phyloP scores from a whole-genome alignment of 768 basidiomycete species.

The Pilatotrama ljubarskyi region DNA sequence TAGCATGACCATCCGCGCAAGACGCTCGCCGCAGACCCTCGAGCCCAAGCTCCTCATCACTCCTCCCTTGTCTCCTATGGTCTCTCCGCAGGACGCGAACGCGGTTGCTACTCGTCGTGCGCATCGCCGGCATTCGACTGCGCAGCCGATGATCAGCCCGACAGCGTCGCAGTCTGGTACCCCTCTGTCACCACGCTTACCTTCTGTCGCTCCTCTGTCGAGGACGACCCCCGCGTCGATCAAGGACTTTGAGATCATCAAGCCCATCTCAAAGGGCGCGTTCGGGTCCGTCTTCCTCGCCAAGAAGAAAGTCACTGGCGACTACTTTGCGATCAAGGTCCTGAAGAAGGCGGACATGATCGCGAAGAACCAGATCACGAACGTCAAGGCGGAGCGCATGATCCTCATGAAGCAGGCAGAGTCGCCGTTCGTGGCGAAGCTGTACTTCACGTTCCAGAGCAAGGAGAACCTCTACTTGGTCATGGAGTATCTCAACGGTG shows the following conservation, averaged over 20 bases:
- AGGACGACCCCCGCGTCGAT: conserved; percentile 88
- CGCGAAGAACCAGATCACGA: conserved; percentile 99
- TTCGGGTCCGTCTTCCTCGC: conserved; percentile 98
- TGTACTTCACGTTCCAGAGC: conserved; percentile 99
- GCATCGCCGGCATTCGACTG: conserved; percentile 56
- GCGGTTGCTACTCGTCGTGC: conserved; percentile 47
- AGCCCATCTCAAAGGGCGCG: conserved; percentile 98
- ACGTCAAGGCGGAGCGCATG: conserved; percentile 99
- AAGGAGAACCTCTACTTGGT: conserved; percentile 98
- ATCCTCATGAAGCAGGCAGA: conserved; percentile 99
- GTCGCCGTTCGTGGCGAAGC: conserved; percentile 95
- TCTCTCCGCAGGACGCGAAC: conserved; percentile 53
- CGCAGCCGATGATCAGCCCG: conserved; percentile 60
- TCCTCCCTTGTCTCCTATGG: conserved; percentile 67
- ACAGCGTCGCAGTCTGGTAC: conserved; percentile 37
- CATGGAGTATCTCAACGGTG: conserved; percentile 99
- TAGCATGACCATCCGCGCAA: conserved; percentile 53
- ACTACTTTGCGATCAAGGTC: conserved; percentile 99
- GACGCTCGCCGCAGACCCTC: conserved; percentile 66
- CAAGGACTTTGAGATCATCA: conserved; percentile 99
- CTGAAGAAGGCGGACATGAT: conserved; percentile 99
- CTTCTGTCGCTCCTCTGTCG: conserved; percentile 73
- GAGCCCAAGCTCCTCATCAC: conserved; percentile 68
- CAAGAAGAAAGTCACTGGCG: conserved; percentile 97
- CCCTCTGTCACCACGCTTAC: conserved; percentile 86